Conservation (phyloP, 164 flowering plant species). For the Nymphaea thermarum region DNA sequence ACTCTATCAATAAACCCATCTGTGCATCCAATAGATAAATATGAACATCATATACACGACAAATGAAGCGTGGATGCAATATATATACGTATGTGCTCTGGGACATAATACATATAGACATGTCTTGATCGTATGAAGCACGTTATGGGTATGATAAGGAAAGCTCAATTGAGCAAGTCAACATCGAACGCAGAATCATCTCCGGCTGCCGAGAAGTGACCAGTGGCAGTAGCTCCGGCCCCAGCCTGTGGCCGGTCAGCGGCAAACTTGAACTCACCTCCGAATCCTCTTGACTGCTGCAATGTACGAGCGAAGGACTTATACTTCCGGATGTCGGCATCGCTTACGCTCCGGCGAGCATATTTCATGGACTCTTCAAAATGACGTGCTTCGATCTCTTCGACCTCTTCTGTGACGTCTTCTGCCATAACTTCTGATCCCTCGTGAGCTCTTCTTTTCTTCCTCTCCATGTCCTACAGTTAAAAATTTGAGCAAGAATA, state of each 20-base stretch:
- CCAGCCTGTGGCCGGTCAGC: constrained; percentile 18
- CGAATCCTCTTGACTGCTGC: constrained; percentile 83
- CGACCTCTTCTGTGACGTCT: constrained; percentile 70
- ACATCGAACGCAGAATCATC: constrained; percentile 56
- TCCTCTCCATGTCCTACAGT: constrained; percentile 70
- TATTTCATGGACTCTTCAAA: constrained; percentile 86
- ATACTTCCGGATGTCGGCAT: constrained; percentile 80
- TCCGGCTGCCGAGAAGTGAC: constrained; percentile 42
- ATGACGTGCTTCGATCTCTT: constrained; percentile 67
- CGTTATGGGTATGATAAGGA: background rate
- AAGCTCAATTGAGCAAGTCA: constrained; percentile 29
- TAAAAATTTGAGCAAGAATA: background rate
- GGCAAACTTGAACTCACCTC: constrained; percentile 51
- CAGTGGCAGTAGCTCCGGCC: constrained; percentile 27
- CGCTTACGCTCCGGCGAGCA: constrained; percentile 77
- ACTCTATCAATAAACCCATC: no score
- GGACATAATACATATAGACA: no score
- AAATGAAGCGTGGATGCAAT: no score
- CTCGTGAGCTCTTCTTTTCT: constrained; percentile 45
- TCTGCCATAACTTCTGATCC: constrained; percentile 83
- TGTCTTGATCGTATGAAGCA: no score
- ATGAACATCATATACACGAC: no score
- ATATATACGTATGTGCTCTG: no score
- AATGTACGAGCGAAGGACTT: constrained; percentile 80
- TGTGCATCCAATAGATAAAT: no score